phyloP scores from a whole-genome alignment of 140 eudicot genomes.

The Artemisia princeps region DNA sequence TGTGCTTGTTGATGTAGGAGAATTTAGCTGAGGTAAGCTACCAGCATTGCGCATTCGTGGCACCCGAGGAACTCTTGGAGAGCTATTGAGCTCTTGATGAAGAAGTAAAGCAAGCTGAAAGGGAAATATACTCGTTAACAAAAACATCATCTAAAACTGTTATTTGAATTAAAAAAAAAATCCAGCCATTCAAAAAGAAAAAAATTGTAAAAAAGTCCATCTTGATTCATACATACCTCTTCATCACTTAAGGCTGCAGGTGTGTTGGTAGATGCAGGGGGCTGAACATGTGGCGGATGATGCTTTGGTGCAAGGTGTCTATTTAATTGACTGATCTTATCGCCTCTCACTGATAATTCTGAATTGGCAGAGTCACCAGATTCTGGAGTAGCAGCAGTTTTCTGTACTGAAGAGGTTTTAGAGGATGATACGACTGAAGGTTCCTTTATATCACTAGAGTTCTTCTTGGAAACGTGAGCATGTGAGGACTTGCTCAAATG shows the following conservation, averaged over 20 bases:
- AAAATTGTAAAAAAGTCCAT: background rate
- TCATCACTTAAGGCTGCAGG: constrained; percentile 83
- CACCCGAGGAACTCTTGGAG: constrained; percentile 93
- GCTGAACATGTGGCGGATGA: constrained; percentile 32
- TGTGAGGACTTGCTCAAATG: constrained; percentile 45
- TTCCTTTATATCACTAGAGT: constrained; percentile 51
- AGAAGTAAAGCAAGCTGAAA: constrained; percentile 86
- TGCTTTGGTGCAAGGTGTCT: constrained; percentile 43
- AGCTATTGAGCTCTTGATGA: constrained; percentile 94
- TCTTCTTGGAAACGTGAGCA: constrained; percentile 39
- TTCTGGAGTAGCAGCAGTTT: constrained; percentile 16
- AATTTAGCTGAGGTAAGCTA: constrained; percentile 76
- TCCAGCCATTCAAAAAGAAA: background rate
- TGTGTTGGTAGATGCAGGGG: constrained; percentile 38
- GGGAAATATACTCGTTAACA: constrained; percentile 13
- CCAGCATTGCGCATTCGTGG: constrained; percentile 97
- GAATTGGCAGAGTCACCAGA: constrained; percentile 52
- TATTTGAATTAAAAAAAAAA: no score
- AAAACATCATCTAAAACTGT: background rate
- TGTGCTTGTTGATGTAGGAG: constrained; percentile 53
- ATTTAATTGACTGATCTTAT: constrained; percentile 38
- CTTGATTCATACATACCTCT: constrained; percentile 48
- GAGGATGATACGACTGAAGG: constrained; percentile 33
- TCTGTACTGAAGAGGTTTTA: constrained; percentile 27
- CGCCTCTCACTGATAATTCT: constrained; percentile 42